Base-by-base conservation (phyloP, 495 filamentous ascomycete species). In the Barbatosphaeria neglecta region DNA sequence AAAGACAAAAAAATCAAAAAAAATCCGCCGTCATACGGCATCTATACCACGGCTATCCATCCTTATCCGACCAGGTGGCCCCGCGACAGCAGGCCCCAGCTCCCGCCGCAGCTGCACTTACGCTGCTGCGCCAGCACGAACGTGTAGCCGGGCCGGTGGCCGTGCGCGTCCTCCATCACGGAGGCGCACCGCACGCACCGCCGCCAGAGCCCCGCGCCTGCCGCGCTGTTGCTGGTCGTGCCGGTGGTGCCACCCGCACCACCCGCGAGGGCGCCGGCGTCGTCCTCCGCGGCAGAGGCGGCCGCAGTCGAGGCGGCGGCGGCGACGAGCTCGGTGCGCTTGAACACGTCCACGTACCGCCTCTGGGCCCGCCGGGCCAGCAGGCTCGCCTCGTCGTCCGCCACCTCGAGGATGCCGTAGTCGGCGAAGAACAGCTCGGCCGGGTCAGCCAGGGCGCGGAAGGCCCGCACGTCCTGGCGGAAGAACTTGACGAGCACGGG, bases 141-240 rank as follows among this genome's bases (percentile, higher is more conserved):
- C 27, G 63, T 62, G 35, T 72, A 61, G 11, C 65, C 65, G 3
- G 64, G 64, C 43, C 62, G 67, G 17, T 58, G 50, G 13, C 44
- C 60, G 24, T 53, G 47, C 11, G 77, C 48, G 58, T 85, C 82
- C 60, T 82, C 82, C 76, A 80, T 83, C 16, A 81, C 69, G 19
- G 70, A 68, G 1, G 69, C 72, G 55, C 82, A 86, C 43, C 81
- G 62, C 16, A 73, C 70, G 51, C 82, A 86, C 31, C 67, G 59
- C 44, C 79, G 68, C 68, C 74, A 78, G 31, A 61, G 53, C 16
- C 55, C 50, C 25, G 44, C 49, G n/a, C n/a, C n/a, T n/a, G n/a
- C n/a, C n/a, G 22, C 45, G 23, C 47, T 51, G 16, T 31, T 25
- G 13, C 16, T 16, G n/a, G n/a, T 20, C 28, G 22, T 25, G 24